Evolutionary conservation across 441 rosid species (phyloP), one percentile per base, ranked within the genome.

Genomic region (Euphorbia celastroides): DNA sequence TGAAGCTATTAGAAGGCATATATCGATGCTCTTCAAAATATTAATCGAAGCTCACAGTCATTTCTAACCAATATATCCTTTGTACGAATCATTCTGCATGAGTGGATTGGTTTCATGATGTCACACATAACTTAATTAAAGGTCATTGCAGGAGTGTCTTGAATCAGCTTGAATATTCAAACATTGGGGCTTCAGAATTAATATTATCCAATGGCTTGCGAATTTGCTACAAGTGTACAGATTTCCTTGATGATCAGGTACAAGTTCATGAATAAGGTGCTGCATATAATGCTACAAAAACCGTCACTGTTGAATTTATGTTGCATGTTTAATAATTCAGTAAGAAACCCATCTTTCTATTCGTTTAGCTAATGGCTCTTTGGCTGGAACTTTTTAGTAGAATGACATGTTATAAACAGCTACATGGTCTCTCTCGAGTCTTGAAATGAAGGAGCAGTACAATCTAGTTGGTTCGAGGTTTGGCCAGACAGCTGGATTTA

Each of bases 181-280:
- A 82, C 72, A 81, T 93, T 68, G 90, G 90, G 74, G 97, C 91
- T 74, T 84, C 90, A 60, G 97, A 93, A 74, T 56, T 93, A 66
- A 78, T 84, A 54, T 72, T 90, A 80, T 90, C 98, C 72, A 93
- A 93, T 81, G 98, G 97, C 70, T 87, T 90, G 93, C 81, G 86
- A 65, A 84, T 90, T 68, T 93, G 92, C 82, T 93, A 86, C 65
- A 90, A 93, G 77, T 80, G 87, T 48, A 93, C 98, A 7, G 90
- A 93, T 79, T 87, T 87, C 80, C 88, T 88, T 78, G 90, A 93
- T 73, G 98, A 90, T 74, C 98, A 93, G 98, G 98, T 93, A 80
- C 61, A 72, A 72, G 51, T 70, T 76, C 69, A 46, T 62, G 55
- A 55, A 60, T 26, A 64, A 41, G 44, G 13, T 66, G 25, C 17